These are phyloP conservation scores for Phlyctochytrium planicorne DNA, from an alignment of 192 early-diverging fungal species.

Conservation along the genomic window DNA sequence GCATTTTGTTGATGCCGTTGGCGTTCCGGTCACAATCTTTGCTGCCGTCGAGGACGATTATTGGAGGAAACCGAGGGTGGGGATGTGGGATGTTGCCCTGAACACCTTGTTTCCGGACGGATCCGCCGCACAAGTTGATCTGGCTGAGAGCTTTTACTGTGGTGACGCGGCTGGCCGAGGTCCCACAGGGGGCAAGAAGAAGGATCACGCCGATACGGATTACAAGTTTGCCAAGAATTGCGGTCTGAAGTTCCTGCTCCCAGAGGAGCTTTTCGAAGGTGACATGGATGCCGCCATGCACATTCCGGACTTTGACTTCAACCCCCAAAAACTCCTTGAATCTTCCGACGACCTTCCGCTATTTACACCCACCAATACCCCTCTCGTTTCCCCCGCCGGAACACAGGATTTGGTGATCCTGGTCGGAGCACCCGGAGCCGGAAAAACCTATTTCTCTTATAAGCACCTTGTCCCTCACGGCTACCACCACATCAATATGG, in stretches of 20 bases:
- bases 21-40: conserved; percentile 67
- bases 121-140: conserved; percentile 33
- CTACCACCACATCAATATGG: conserved; percentile 80
- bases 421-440: conserved; percentile 81
- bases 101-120: conserved; percentile 14
- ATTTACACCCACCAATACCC: neutral
- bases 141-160: conserved; percentile 69
- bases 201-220: conserved; percentile 84
- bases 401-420: conserved; percentile 62
- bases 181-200: conserved; percentile 54
- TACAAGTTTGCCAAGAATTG: conserved; percentile 80
- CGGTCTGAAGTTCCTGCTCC: conserved; percentile 73
- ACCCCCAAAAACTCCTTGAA: conserved; percentile 1
- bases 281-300: neutral
- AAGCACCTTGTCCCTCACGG: conserved; percentile 62
- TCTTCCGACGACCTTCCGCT: neutral
- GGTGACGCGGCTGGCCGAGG: conserved; percentile 91
- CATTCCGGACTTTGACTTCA: conserved; percentile 18
- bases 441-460: conserved; percentile 75
- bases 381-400: conserved; percentile 1
- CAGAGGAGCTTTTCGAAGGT: conserved; percentile 74
- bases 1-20: conserved; percentile 11
- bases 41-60: conserved; percentile 69
- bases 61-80: conserved; percentile 72
- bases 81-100: conserved; percentile 62